Evolutionary conservation across 1,284 basidiomycete species (phyloP).

Genomic region (Butyriboletus appendiculatus): DNA sequence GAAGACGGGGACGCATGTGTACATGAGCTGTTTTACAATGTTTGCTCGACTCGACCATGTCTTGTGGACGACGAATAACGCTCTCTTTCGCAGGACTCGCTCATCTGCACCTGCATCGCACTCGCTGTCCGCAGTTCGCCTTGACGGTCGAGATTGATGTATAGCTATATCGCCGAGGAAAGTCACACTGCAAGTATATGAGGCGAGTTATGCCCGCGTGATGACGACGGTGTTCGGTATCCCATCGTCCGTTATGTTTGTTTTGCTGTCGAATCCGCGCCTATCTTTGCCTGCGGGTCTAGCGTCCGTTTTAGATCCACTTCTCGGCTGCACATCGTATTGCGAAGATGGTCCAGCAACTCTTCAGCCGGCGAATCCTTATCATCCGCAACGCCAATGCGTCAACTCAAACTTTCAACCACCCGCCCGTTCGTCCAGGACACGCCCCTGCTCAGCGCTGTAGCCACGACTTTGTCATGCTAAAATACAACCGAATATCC

Average conservation of each 20-base stretch:
- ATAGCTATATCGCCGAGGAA: constrained; percentile 29
- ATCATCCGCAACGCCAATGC: constrained; percentile 8
- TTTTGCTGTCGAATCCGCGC: constrained; percentile 21
- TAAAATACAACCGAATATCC: constrained; percentile 2
- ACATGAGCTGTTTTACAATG: constrained; percentile 35
- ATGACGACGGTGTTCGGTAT: constrained; percentile 23
- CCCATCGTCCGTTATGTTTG: constrained; percentile 22
- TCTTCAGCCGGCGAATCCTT: constrained; percentile 15
- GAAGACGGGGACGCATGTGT: constrained; percentile 35
- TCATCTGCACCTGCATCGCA: constrained; percentile 39
- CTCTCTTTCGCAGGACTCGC: constrained; percentile 29
- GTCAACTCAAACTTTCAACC: constrained; percentile 9
- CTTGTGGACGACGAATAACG: constrained; percentile 11
- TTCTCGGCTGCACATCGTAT: constrained; percentile 27
- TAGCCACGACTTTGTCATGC: background rate
- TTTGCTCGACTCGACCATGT: constrained; percentile 16
- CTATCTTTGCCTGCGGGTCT: constrained; percentile 11
- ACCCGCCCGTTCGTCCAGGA: constrained; percentile 3
- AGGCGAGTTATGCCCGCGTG: constrained; percentile 17
- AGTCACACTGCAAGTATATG: constrained; percentile 25
- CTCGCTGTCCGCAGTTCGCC: constrained; percentile 32
- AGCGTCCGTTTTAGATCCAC: constrained; percentile 23
- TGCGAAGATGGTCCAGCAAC: constrained; percentile 18
- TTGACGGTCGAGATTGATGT: constrained; percentile 21
- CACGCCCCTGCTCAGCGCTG: background rate